These are phyloP conservation scores for Hortiboletus campestris DNA, from an alignment of 768 basidiomycete genomes.

Conservation along the genomic window DNA sequence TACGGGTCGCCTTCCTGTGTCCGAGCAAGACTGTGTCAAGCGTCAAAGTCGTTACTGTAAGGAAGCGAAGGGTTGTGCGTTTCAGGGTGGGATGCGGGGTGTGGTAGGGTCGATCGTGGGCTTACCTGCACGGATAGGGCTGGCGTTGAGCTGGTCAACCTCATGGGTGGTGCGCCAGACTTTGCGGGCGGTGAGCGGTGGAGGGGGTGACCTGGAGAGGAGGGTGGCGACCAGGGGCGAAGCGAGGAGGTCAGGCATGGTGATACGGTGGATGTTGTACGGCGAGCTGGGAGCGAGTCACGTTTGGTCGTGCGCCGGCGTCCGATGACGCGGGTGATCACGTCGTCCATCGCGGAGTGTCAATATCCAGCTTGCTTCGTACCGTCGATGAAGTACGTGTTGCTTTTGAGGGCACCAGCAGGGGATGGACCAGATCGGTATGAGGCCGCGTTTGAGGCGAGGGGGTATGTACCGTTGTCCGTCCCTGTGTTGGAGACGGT, in stretches of 20 bases:
- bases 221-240: conserved; percentile 15
- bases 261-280: neutral
- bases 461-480: conserved; percentile 54
- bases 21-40: conserved; percentile 20
- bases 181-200: conserved; percentile 10
- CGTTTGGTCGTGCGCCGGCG: too few species aligned
- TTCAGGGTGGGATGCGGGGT: neutral
- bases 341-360: neutral
- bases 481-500: conserved; percentile 72
- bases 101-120: neutral
- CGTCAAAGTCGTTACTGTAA: too few species aligned
- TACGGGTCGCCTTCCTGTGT: conserved; percentile 21
- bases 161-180: conserved; percentile 17
- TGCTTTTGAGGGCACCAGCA: conserved; percentile 42
- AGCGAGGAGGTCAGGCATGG: conserved; percentile 8
- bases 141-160: conserved; percentile 18
- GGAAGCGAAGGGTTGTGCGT: conserved; percentile 16
- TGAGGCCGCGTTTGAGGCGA: conserved; percentile 44
- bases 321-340: too few species aligned
- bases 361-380: neutral
- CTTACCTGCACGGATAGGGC: conserved; percentile 14
- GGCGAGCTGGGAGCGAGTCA: too few species aligned
- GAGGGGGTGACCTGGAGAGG: conserved; percentile 9
- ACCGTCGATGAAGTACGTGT: conserved; percentile 28
- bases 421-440: conserved; percentile 53